Percentiles rank a stretch among this genome's conserved stretches.
Evolutionary conservation across 78 protist genomes (phyloP).

Genomic region (Dictyostelium firmibasis): DNA sequence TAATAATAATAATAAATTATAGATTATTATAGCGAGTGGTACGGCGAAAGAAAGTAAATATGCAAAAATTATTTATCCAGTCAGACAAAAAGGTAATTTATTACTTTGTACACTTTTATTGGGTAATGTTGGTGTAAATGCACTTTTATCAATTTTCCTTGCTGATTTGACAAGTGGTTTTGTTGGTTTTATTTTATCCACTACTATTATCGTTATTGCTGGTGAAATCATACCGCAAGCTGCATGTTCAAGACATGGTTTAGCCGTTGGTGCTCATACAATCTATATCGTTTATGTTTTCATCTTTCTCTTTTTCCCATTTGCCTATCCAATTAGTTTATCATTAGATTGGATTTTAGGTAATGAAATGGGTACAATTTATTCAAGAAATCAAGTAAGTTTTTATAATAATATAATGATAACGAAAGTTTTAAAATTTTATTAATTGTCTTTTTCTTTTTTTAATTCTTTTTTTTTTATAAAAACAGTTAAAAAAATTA

Average conservation of each 20-base stretch:
- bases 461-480: neutral
- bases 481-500: conserved; percentile 79
- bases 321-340: conserved; percentile 88
- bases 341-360: conserved; percentile 91
- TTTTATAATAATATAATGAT: too few relatives aligned
- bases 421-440: neutral
- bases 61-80: conserved; percentile 89
- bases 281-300: conserved; percentile 74
- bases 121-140: conserved; percentile 95
- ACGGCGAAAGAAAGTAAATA: conserved; percentile 43
- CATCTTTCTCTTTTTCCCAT: conserved; percentile 72
- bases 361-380: conserved; percentile 88
- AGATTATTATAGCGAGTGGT: conserved; percentile 79
- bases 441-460: neutral
- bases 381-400: conserved; percentile 72
- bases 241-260: conserved; percentile 88
- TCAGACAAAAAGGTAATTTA: conserved; percentile 92
- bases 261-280: conserved; percentile 86
- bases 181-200: conserved; percentile 86
- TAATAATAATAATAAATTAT: neutral
- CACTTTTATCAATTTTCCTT: conserved; percentile 87
- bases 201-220: conserved; percentile 85
- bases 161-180: conserved; percentile 84
- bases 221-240: conserved; percentile 96
- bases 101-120: conserved; percentile 96